Conservation (phyloP, 1,284 basidiomycete species). For the Ganoderma lucidum region DNA sequence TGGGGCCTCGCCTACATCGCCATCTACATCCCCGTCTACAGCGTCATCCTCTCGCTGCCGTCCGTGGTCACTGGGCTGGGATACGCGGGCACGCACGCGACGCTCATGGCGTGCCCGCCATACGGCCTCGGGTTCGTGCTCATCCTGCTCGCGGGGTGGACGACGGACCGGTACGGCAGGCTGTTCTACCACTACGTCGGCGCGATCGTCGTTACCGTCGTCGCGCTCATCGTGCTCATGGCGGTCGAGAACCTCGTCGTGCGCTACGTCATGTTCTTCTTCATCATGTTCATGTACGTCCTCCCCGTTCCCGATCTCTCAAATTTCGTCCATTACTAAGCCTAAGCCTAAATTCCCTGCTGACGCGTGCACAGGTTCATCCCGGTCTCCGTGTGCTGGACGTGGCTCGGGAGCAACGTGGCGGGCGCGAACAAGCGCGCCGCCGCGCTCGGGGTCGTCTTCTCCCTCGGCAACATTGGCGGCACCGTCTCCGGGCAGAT, state of each 20-base stretch:
- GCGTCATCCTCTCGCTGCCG: slow-evolving; percentile 40
- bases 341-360: not conserved
- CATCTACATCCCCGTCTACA: slow-evolving; percentile 44
- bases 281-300: slow-evolving; percentile 45
- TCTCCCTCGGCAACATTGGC: slow-evolving; percentile 43
- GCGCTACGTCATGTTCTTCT: slow-evolving; percentile 45
- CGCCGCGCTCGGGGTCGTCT: slow-evolving; percentile 40
- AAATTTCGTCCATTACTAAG: too few relatives aligned
- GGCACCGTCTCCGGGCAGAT: slow-evolving; percentile 42
- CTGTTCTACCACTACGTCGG: slow-evolving; percentile 68
- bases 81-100: slow-evolving; percentile 40
- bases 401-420: slow-evolving; percentile 41
- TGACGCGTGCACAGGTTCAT: slow-evolving; percentile 37
- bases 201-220: slow-evolving; percentile 58
- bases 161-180: slow-evolving; percentile 45
- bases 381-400: slow-evolving; percentile 42
- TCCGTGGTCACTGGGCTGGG: slow-evolving; percentile 48
- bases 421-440: slow-evolving; percentile 43
- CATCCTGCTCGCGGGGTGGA: slow-evolving; percentile 37
- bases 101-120: slow-evolving; percentile 44
- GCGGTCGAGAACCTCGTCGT: slow-evolving; percentile 45
- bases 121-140: slow-evolving; percentile 41
- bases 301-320: too few relatives aligned
- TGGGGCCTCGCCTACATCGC: slow-evolving; percentile 71
- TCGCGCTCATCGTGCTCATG: slow-evolving; percentile 72